These are phyloP conservation scores for Plasmodium vinckei DNA, from an alignment of 169 alveolate species.

Conservation along the genomic window DNA sequence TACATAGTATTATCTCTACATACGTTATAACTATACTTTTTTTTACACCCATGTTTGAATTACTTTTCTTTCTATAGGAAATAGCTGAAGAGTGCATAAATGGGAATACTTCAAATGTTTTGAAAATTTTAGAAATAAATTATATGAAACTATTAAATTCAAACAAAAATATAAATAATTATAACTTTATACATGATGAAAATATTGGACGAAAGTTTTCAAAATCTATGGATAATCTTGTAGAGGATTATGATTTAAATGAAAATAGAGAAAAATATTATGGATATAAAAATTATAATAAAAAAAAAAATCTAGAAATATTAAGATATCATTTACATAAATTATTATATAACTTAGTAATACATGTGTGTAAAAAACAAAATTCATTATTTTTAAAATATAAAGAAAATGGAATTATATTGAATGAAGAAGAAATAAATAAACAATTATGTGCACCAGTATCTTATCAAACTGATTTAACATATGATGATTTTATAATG, in stretches of 20 bases:
- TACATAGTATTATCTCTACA: background rate
- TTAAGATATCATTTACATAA: constrained; percentile 65
- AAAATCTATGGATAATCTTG: background rate
- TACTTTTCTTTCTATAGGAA: background rate
- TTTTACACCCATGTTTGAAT: no score
- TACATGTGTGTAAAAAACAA: constrained; percentile 71
- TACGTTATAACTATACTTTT: no score
- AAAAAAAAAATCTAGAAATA: constrained; percentile 32
- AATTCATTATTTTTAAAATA: constrained; percentile 32
- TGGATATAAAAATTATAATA: background rate
- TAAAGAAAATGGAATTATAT: constrained; percentile 46
- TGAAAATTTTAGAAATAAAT: background rate
- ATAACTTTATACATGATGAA: background rate
- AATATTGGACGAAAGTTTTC: background rate
- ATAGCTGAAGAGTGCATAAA: background rate
- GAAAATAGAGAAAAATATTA: background rate
- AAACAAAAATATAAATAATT: background rate
- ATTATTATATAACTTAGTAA: constrained; percentile 57
- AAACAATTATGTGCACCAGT: constrained; percentile 68
- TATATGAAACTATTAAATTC: background rate
- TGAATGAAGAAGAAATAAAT: constrained; percentile 58
- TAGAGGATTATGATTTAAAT: background rate
- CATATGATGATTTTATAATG: constrained; percentile 70
- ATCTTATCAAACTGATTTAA: constrained; percentile 40
- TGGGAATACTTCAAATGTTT: background rate